Conservation (phyloP, 176 grass and related monocot species). For the sorghum (Sorghum bicolor) region DNA sequence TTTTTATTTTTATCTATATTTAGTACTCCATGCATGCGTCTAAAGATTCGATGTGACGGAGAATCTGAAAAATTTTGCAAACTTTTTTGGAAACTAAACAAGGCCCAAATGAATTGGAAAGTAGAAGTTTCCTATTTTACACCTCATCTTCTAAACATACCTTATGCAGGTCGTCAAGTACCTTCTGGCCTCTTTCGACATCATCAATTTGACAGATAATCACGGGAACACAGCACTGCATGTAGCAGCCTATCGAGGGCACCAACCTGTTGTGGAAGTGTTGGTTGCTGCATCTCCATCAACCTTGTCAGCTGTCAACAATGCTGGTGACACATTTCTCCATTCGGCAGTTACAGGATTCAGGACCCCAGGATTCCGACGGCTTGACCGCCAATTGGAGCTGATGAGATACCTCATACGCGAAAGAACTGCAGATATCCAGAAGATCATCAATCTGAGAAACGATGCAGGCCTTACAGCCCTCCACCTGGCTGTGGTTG, state of each 20-base stretch:
- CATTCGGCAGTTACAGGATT: conserved; percentile 90
- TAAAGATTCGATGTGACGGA: no score
- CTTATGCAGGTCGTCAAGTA: conserved; percentile 66
- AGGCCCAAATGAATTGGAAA: not conserved
- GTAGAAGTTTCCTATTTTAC: not conserved
- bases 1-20: no score
- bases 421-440: conserved; percentile 39
- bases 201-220: conserved; percentile 63
- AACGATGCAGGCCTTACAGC: conserved; percentile 73
- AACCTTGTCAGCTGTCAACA: conserved; percentile 45
- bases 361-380: conserved; percentile 75
- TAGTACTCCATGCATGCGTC: no score
- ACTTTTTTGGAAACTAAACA: no score
- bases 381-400: conserved; percentile 80
- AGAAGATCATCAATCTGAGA: conserved; percentile 65
- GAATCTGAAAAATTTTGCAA: no score
- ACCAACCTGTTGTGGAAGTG: conserved; percentile 59
- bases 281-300: conserved; percentile 59
- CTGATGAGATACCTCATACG: conserved; percentile 64
- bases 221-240: conserved; percentile 90
- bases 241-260: conserved; percentile 79
- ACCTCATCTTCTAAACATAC: not conserved
- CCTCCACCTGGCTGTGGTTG: conserved; percentile 84
- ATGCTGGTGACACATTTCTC: conserved; percentile 78
- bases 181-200: conserved; percentile 53